Evolutionary conservation across 345 rosid species (phyloP).

Genomic region (Anacardium occidentale): DNA sequence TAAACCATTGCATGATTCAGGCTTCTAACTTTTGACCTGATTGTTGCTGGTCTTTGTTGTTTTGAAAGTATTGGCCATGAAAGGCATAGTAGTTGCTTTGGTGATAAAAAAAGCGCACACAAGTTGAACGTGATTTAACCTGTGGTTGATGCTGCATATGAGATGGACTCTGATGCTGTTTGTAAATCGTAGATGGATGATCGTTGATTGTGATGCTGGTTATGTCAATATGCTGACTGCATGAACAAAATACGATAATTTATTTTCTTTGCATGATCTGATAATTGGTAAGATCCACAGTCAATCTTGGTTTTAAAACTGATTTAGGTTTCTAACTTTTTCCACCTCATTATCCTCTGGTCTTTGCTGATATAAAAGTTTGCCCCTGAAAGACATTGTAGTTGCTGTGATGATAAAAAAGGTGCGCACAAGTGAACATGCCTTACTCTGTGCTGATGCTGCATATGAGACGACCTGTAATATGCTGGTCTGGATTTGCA

Average conservation of each 20-base stretch:
- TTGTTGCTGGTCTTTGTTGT: slow-evolving; percentile 29
- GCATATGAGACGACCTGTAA: slow-evolving; percentile 30
- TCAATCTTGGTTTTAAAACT: slow-evolving; percentile 23
- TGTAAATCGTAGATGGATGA: slow-evolving; percentile 51
- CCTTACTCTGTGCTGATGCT: slow-evolving; percentile 35
- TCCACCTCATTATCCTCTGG: slow-evolving; percentile 28
- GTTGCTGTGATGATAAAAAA: slow-evolving; percentile 35
- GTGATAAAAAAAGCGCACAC: slow-evolving; percentile 26
- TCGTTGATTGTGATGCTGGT: slow-evolving; percentile 48
- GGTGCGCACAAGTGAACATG: slow-evolving; percentile 31
- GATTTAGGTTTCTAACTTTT: slow-evolving; percentile 29
- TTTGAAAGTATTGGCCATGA: slow-evolving; percentile 29
- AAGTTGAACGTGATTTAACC: slow-evolving; percentile 27
- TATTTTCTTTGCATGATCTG: slow-evolving; percentile 30
- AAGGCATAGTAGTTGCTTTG: slow-evolving; percentile 37
- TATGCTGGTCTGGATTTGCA: slow-evolving; percentile 33
- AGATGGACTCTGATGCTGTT: slow-evolving; percentile 51
- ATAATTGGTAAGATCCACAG: slow-evolving; percentile 42
- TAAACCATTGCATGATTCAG: slow-evolving; percentile 27
- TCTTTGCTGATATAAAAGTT: slow-evolving; percentile 28
- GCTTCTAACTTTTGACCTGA: slow-evolving; percentile 30
- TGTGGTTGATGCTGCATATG: slow-evolving; percentile 38
- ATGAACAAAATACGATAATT: slow-evolving; percentile 21
- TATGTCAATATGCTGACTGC: slow-evolving; percentile 32
- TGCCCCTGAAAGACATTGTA: slow-evolving; percentile 29